Evolutionary conservation across 177 flowering plant species (phyloP).

Genomic region (Tripterygium wilfordii): DNA sequence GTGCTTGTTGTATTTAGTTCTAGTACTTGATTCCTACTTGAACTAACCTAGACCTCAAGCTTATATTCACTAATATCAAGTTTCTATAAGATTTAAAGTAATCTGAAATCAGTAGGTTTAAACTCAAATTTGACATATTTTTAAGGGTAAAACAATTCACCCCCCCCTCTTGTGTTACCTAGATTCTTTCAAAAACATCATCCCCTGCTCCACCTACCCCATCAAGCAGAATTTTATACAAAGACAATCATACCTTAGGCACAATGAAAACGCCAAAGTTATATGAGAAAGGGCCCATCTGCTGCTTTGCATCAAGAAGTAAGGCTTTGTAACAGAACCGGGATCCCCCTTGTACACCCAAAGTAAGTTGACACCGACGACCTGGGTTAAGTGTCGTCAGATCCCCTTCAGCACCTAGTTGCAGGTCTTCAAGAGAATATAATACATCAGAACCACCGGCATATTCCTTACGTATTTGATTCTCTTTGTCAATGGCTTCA

Average conservation of each 20-base stretch:
- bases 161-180: no score
- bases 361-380: slow-evolving; percentile 49
- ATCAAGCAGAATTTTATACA: no score
- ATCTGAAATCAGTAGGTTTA: no score
- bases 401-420: slow-evolving; percentile 66
- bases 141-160: no score
- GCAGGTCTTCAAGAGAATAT: slow-evolving; percentile 72
- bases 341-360: slow-evolving; percentile 53
- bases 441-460: slow-evolving; percentile 49
- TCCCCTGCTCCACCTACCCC: no score
- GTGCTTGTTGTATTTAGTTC: no score
- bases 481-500: slow-evolving; percentile 74
- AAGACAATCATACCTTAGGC: slow-evolving; percentile 49
- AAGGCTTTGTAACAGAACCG: slow-evolving; percentile 64
- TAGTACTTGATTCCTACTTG: no score
- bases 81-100: no score
- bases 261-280: slow-evolving; percentile 86
- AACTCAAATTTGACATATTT: no score
- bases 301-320: slow-evolving; percentile 65
- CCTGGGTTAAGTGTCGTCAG: slow-evolving; percentile 50
- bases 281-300: slow-evolving; percentile 42
- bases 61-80: no score
- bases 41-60: no score
- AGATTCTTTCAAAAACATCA: not conserved
- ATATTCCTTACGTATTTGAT: slow-evolving; percentile 49